Percentiles rank a stretch among this genome's conserved stretches.
phyloP scores from a whole-genome alignment of 139 green algal genomes.

The Axilococcus clingmanii region DNA sequence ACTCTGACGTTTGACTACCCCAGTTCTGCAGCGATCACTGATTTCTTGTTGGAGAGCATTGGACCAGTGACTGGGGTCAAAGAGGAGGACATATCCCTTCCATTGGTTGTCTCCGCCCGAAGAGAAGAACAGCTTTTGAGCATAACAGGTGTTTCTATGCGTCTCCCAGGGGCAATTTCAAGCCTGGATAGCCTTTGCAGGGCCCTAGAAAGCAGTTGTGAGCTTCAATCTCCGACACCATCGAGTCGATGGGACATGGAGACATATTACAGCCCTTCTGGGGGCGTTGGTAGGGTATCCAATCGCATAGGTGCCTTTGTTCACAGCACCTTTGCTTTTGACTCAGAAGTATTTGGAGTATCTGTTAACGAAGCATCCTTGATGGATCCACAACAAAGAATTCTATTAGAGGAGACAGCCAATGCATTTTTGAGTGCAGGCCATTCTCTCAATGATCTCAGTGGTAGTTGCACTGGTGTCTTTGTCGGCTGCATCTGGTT shows the following conservation, averaged over 20 bases:
- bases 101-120: background rate
- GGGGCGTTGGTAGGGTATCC: slow-evolving; percentile 13
- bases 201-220: slow-evolving; percentile 12
- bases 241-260: slow-evolving; percentile 54
- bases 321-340: slow-evolving; percentile 48
- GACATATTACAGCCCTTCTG: slow-evolving; percentile 24
- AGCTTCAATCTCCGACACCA: slow-evolving; percentile 55
- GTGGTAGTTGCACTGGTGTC: slow-evolving; percentile 34
- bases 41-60: slow-evolving; percentile 22
- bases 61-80: background rate
- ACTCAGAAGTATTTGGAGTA: slow-evolving; percentile 51
- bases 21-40: slow-evolving; percentile 27
- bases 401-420: slow-evolving; percentile 54
- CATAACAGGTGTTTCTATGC: background rate
- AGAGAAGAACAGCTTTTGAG: background rate
- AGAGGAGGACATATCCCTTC: background rate
- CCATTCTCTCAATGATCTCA: slow-evolving; percentile 8
- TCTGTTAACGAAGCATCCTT: slow-evolving; percentile 38
- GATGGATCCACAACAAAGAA: slow-evolving; percentile 73
- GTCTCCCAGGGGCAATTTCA: slow-evolving; percentile 26
- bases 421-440: slow-evolving; percentile 7
- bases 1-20: slow-evolving; percentile 70
- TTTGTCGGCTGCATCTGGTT: slow-evolving; percentile 71
- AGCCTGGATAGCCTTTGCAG: slow-evolving; percentile 23
- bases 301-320: slow-evolving; percentile 59